Percentiles rank a stretch among this genome's conserved stretches.
Evolutionary conservation across 805 yeast genomes (phyloP).

Genomic region (Candida verbasci): DNA sequence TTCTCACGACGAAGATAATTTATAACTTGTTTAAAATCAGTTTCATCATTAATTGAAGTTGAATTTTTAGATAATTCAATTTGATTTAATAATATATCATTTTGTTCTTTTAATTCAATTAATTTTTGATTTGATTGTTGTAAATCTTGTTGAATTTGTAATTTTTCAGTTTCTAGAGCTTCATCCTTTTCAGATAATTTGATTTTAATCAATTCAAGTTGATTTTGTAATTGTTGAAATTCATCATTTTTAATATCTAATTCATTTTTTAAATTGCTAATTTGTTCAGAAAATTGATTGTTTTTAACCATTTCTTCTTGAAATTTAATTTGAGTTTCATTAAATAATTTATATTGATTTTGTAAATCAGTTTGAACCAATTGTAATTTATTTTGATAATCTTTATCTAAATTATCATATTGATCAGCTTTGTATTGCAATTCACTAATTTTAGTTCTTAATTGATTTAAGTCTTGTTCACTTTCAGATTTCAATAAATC

Average conservation of each 20-base stretch:
- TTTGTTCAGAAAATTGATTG: conserved; percentile 43
- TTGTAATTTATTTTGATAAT: conserved; percentile 26
- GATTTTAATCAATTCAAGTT: conserved; percentile 10
- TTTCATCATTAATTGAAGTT: conserved; percentile 9
- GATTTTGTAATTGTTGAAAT: conserved; percentile 8
- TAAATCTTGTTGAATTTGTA: conserved; percentile 29
- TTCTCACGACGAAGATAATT: conserved; percentile 67
- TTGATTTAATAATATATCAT: conserved; percentile 63
- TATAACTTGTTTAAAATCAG: conserved; percentile 44
- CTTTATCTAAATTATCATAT: conserved; percentile 28
- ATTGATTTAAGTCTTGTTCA: conserved; percentile 19
- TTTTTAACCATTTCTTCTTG: conserved; percentile 53
- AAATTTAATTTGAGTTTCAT: conserved; percentile 50
- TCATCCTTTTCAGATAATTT: conserved; percentile 16
- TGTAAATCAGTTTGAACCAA: conserved; percentile 26
- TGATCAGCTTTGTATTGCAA: conserved; percentile 26
- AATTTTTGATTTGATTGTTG: conserved; percentile 40
- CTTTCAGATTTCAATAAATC: conserved; percentile 17
- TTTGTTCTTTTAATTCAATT: conserved; percentile 62
- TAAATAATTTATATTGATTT: conserved; percentile 43
- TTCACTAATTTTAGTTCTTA: conserved; percentile 21
- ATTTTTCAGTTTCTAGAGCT: conserved; percentile 16
- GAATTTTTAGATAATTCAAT: conserved; percentile 38
- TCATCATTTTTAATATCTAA: conserved; percentile 13
- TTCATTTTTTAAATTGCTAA: conserved; percentile 15